Evolutionary conservation across 1,284 basidiomycete species (phyloP), one percentile per base, ranked within the genome.

Genomic region (Trichosporon sp.): DNA sequence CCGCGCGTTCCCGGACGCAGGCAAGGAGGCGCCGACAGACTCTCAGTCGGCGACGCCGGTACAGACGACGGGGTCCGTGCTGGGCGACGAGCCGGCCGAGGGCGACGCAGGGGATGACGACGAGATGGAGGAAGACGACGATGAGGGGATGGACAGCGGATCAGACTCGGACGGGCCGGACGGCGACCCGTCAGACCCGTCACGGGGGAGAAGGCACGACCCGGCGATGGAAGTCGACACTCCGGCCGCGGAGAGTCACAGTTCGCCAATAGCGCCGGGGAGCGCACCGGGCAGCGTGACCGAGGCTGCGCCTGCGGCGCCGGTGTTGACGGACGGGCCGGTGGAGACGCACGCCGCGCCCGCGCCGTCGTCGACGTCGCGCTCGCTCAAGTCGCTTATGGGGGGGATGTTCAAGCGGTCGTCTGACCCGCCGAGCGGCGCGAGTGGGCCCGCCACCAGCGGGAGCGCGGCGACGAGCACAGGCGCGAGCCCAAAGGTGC

Each of bases 1-100:
- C 77, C 72, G 71, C 31, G 64, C 74, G 2, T 82, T 82, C 76
- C 81, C 80, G 1, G 65, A 66, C 34, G 66, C 69, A 0, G 71
- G 65, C 38, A 64, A 70, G 51, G 53, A 51, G 11, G 62, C 66
- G 25, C 47, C 65, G n/a, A 32, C 44, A 13, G 58, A 62, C 1
- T 70, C 71, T 0, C 35, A 51, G 3, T 65, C 67, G 0, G 62
- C 58, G 8, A 72, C 71, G 7, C 67, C 71, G 2, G 65, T 64
- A 15, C 62, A 64, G 47, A 62, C 53, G 38, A 68, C 56, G 6
- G 51, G 9, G 2, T 44, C 63, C 32, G 64, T 32, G 68, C 23
- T 44, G 2, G 32, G 34, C 2, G 34, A 64, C n/a, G 69, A 63
- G 21, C 47, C 29, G 32, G 60, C 58, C 15, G 53, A 31, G n/a